Percentiles rank a stretch among this genome's conserved stretches.
phyloP scores from a whole-genome alignment of 1,284 basidiomycete species.

The Pascua sp. region DNA sequence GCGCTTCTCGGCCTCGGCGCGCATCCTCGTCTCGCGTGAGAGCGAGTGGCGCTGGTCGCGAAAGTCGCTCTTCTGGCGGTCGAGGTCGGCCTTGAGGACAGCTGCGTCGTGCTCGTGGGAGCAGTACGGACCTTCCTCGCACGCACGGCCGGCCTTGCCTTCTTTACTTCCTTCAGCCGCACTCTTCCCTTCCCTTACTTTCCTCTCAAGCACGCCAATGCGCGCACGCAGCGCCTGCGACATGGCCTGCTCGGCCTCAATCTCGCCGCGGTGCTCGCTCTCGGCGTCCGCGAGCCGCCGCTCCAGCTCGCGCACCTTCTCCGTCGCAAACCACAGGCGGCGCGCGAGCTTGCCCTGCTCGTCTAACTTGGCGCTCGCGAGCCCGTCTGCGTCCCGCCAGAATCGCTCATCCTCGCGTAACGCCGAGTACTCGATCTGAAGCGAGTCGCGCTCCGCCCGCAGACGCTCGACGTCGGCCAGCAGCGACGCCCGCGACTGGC shows the following conservation, averaged over 20 bases:
- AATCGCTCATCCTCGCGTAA: constrained; percentile 14
- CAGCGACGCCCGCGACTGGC: constrained; percentile 1
- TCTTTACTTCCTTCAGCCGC: no score
- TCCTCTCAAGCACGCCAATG: constrained; percentile 14
- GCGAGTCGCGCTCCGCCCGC: constrained; percentile 12
- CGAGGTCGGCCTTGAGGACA: background rate
- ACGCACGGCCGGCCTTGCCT: background rate
- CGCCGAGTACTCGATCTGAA: constrained; percentile 16
- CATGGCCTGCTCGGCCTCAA: constrained; percentile 22
- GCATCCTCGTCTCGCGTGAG: background rate
- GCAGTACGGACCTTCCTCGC: no score
- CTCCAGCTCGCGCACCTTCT: constrained; percentile 15
- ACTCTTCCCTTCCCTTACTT: background rate
- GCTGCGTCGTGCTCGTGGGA: constrained; percentile 1
- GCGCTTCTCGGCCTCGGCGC: background rate
- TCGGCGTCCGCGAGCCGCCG: constrained; percentile 9
- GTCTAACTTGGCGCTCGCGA: constrained; percentile 13
- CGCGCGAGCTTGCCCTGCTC: constrained; percentile 24
- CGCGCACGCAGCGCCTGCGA: constrained; percentile 23
- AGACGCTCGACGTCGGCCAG: constrained; percentile 10
- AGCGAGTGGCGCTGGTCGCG: constrained; percentile 1
- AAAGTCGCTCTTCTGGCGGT: background rate
- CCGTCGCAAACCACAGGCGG: constrained; percentile 25
- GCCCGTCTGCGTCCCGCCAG: constrained; percentile 6
- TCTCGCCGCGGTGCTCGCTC: constrained; percentile 4